Percentiles rank a stretch among this genome's conserved stretches.
Conservation (phyloP, 1,139 yeast genomes). For the Nakaseomyces delphensis region DNA sequence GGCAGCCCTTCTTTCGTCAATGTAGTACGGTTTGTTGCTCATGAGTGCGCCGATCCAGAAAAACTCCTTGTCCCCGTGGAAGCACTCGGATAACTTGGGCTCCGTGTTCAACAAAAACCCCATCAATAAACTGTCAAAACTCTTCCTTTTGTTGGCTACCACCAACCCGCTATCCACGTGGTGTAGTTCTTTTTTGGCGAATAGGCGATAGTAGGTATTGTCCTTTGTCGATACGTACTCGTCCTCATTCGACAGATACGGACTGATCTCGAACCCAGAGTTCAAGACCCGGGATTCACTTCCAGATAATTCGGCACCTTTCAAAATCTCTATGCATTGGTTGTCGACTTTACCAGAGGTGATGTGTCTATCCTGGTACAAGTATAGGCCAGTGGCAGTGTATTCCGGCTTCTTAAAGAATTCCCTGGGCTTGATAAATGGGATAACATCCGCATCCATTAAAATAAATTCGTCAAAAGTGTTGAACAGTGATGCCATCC, state of each 20-base stretch:
- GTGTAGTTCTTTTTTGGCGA: constrained; percentile 35
- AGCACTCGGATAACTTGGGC: constrained; percentile 12
- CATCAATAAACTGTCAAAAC: constrained; percentile 38
- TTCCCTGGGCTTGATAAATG: constrained; percentile 29
- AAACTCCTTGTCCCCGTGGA: constrained; percentile 51
- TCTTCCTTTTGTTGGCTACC: constrained; percentile 37
- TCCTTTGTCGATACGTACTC: constrained; percentile 8
- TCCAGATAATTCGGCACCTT: constrained; percentile 36
- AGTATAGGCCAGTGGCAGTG: constrained; percentile 35
- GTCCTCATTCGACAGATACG: constrained; percentile 12
- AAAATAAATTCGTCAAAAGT: constrained; percentile 43
- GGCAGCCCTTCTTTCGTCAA: constrained; percentile 8
- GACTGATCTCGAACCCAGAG: constrained; percentile 31
- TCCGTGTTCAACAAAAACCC: constrained; percentile 35
- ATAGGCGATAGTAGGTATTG: constrained; percentile 25
- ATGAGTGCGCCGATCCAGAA: constrained; percentile 43
- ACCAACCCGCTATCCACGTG: constrained; percentile 51
- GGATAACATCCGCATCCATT: constrained; percentile 48
- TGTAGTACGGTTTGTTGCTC: constrained; percentile 6
- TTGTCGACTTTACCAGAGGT: constrained; percentile 32
- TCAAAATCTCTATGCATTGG: constrained; percentile 33
- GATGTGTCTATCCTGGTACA: constrained; percentile 40
- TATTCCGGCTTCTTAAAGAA: constrained; percentile 30
- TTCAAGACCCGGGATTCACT: constrained; percentile 34
- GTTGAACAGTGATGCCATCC: constrained; percentile 40